Percentiles rank a stretch among this genome's conserved stretches.
These are phyloP conservation scores for Reutealis trisperma DNA, from an alignment of 345 rosid species.

Conservation along the genomic window DNA sequence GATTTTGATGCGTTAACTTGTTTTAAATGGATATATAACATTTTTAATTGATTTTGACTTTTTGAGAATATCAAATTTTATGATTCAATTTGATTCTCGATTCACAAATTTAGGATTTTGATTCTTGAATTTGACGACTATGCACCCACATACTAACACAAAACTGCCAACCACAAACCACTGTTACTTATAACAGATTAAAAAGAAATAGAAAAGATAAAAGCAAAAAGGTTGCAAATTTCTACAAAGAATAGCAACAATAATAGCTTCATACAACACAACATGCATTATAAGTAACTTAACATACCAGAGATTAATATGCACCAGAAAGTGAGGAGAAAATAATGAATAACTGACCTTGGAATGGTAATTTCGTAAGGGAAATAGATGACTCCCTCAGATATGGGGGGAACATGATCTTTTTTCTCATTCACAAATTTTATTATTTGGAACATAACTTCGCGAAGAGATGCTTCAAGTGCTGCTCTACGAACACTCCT, in stretches of 20 bases:
- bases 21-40: too few relatives aligned
- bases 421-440: conserved; percentile 93
- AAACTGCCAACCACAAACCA: neutral
- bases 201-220: neutral
- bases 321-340: neutral
- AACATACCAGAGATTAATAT: neutral
- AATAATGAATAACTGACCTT: conserved; percentile 55
- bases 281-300: neutral
- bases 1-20: too few relatives aligned
- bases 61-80: too few relatives aligned
- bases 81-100: too few relatives aligned
- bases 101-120: too few relatives aligned
- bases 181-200: neutral
- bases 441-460: conserved; percentile 86
- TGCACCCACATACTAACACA: neutral
- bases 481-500: conserved; percentile 64
- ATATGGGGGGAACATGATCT: conserved; percentile 88
- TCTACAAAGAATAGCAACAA: neutral
- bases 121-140: neutral
- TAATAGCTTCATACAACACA: neutral
- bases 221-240: neutral
- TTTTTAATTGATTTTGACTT: too few relatives aligned
- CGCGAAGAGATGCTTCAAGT: conserved; percentile 77
- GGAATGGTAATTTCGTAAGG: conserved; percentile 84
- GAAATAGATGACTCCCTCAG: conserved; percentile 71